Evolutionary conservation across 345 rosid genomes (phyloP), one percentile per base, ranked within the genome.

Genomic region (Melaleuca alternifolia): DNA sequence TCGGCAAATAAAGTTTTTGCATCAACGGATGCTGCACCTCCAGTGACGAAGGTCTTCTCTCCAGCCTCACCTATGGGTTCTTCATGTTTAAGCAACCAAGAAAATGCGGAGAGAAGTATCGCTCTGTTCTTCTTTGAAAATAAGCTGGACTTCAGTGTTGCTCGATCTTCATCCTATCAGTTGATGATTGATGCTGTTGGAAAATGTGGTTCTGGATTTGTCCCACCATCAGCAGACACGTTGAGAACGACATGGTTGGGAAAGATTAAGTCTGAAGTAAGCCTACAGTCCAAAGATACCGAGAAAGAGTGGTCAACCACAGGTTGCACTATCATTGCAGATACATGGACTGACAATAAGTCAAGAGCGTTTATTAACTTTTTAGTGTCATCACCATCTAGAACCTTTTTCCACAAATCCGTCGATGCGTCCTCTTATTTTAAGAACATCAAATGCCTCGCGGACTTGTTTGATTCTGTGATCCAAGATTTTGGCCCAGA

Each of bases 261-360:
- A 83, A 92, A 89, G 88, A 88, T 94, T 52, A 94, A 92, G 88
- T 92, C 98, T 54, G 97, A 96, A 77, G 89, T 95, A 84, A 88
- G 89, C 85, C 86, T 85, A 53, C 95, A 94, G 50, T 89, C 91
- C 11, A 93, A 95, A 87, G 93, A 94, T 54, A 84, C 86, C 48
- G 95, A 96, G 91, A 96, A 94, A 91, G 98, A 96, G 88, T 96
- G 97, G 98, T 84, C 89, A 28, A 95, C 94, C 85, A 94, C 97
- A 3, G 99, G 99, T 44, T 94, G 94, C 87, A 95, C 98, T 51
- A 89, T 96, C 89, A 88, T 94, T 87, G 98, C 97, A 1, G 96
- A 95, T 87, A 92, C 94, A 37, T 96, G 96, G 96, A 93, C 97
- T 12, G 99, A 96, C 89, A 92, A 94, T 87, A 96, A 96, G 90